Conservation (phyloP, 129 eudicot species). For the Helianthus tuberosus region DNA sequence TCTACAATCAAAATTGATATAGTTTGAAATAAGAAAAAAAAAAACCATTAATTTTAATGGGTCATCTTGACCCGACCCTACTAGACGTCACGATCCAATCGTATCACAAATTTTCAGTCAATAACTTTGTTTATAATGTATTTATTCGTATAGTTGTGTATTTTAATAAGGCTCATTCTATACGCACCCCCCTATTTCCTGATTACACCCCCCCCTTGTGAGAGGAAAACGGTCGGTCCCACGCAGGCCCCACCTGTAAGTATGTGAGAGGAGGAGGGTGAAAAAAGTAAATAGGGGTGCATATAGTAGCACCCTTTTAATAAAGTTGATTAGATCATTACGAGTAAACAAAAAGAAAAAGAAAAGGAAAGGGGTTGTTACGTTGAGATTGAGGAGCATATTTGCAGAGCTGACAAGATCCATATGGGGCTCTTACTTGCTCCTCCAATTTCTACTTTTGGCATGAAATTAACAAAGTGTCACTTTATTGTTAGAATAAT, state of each 20-base stretch:
- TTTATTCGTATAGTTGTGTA: background rate
- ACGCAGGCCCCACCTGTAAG: too few species aligned
- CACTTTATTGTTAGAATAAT: slow-evolving; percentile 3
- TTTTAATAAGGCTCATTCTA: too few species aligned
- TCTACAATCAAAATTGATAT: too few species aligned
- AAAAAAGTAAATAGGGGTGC: too few species aligned
- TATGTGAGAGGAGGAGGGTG: too few species aligned
- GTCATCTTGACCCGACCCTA: too few species aligned
- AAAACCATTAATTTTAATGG: too few species aligned
- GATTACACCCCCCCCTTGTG: too few species aligned
- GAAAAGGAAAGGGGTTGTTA: background rate
- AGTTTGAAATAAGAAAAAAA: too few species aligned
- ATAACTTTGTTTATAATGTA: background rate
- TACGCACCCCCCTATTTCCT: too few species aligned
- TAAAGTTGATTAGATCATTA: slow-evolving; percentile 6
- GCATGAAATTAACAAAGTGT: slow-evolving; percentile 17
- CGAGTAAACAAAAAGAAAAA: background rate
- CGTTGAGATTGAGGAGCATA: slow-evolving; percentile 38
- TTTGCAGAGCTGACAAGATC: slow-evolving; percentile 40
- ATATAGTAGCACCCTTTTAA: too few species aligned
- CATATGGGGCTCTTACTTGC: slow-evolving; percentile 39
- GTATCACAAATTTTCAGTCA: background rate
- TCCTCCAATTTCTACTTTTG: slow-evolving; percentile 35
- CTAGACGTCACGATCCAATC: background rate
- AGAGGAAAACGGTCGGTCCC: too few species aligned